Evolutionary conservation across 768 basidiomycete species (phyloP).

Genomic region (Postia placenta): DNA sequence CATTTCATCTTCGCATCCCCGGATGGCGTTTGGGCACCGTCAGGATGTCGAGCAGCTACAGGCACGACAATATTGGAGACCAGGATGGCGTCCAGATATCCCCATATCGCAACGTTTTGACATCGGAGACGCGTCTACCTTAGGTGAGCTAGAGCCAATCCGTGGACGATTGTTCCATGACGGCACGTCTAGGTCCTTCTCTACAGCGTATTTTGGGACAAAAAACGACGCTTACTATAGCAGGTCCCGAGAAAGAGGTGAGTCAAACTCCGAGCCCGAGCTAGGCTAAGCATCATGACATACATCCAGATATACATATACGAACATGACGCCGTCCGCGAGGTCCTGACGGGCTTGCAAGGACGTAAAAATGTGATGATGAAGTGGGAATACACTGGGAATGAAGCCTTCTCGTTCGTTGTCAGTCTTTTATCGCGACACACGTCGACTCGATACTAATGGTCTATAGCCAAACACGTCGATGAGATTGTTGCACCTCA

Average conservation of each 20-base stretch:
- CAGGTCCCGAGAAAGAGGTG: slow-evolving; percentile 40
- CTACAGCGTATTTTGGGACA: slow-evolving; percentile 33
- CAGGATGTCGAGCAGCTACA: slow-evolving; percentile 57
- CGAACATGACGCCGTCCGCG: slow-evolving; percentile 73
- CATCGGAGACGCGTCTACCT: slow-evolving; percentile 65
- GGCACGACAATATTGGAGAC: slow-evolving; percentile 67
- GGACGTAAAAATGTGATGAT: slow-evolving; percentile 61
- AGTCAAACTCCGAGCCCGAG: background rate
- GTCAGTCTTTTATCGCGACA: slow-evolving; percentile 11
- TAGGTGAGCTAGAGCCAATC: slow-evolving; percentile 38
- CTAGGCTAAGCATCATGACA: background rate
- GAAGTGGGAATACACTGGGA: slow-evolving; percentile 19
- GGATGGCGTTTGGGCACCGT: slow-evolving; percentile 35
- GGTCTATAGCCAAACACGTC: slow-evolving; percentile 39
- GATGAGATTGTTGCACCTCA: slow-evolving; percentile 62
- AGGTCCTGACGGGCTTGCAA: slow-evolving; percentile 71
- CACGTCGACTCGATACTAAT: background rate
- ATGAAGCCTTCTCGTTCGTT: slow-evolving; percentile 28
- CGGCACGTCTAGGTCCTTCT: slow-evolving; percentile 36
- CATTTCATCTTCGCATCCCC: slow-evolving; percentile 7
- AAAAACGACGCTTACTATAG: slow-evolving; percentile 30
- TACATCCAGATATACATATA: slow-evolving; percentile 54
- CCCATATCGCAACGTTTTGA: slow-evolving; percentile 43
- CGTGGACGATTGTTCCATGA: background rate
- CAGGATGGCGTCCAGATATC: slow-evolving; percentile 51